These are phyloP conservation scores for Cercospora brassicicola DNA, from an alignment of 2,329 filamentous ascomycete species.

Conservation along the genomic window DNA sequence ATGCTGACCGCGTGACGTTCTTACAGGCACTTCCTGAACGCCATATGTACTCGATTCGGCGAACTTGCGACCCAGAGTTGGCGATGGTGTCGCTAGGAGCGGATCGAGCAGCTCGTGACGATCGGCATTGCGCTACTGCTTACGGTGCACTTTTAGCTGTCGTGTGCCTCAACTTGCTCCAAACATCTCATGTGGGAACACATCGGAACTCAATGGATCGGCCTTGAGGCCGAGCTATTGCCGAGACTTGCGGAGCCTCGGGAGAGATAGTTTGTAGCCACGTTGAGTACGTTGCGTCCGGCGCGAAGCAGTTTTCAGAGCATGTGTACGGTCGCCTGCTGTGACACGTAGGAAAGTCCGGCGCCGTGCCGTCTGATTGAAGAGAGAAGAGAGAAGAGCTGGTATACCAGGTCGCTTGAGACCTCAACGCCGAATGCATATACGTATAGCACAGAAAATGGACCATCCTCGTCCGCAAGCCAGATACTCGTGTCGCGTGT, in stretches of 20 bases:
- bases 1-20: background rate
- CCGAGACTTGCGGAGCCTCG: constrained; percentile 5
- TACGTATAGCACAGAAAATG: constrained; percentile 11
- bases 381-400: constrained; percentile 10
- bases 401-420: constrained; percentile 4
- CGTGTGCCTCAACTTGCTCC: background rate
- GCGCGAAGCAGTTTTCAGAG: background rate
- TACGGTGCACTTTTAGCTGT: background rate
- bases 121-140: background rate
- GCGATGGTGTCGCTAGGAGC: background rate
- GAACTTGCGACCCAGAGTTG: background rate
- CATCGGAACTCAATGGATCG: background rate
- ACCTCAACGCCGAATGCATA: constrained; percentile 8
- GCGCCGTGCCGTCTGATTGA: background rate
- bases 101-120: background rate
- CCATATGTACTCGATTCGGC: background rate
- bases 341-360: background rate
- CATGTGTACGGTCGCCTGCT: background rate
- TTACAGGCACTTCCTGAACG: background rate
- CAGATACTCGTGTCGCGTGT: constrained; percentile 4
- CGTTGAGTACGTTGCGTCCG: background rate
- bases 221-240: background rate
- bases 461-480: constrained; percentile 10
- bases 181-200: background rate
- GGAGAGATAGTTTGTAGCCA: background rate